Evolutionary conservation across 805 yeast genomes (phyloP).

Genomic region (Ogataea parapolymorpha): DNA sequence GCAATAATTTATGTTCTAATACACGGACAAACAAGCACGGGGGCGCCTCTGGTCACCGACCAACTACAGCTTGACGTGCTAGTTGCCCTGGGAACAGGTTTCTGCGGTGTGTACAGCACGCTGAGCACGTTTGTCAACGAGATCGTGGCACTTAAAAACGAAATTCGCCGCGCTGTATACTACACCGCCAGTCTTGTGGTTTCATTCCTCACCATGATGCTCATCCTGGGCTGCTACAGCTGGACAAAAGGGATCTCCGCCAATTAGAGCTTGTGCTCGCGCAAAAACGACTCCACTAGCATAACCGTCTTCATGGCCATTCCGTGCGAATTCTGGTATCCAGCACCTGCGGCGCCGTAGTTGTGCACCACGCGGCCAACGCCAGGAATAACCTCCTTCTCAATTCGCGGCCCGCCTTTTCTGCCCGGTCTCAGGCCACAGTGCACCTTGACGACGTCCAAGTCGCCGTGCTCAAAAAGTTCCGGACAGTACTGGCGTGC

Average conservation of each 20-base stretch:
- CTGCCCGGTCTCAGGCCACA: slow-evolving; percentile 72
- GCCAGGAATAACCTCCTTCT: slow-evolving; percentile 30
- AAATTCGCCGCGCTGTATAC: slow-evolving; percentile 43
- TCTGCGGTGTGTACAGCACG: slow-evolving; percentile 37
- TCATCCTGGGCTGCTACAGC: slow-evolving; percentile 67
- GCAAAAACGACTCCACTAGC: slow-evolving; percentile 31
- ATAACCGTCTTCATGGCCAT: slow-evolving; percentile 29
- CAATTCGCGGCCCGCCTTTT: slow-evolving; percentile 55
- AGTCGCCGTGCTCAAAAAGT: slow-evolving; percentile 33
- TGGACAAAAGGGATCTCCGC: slow-evolving; percentile 54
- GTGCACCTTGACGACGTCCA: slow-evolving; percentile 48
- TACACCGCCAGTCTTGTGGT: slow-evolving; percentile 43
- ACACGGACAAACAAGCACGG: slow-evolving; percentile 13
- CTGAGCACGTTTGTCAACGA: slow-evolving; percentile 78
- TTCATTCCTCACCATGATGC: slow-evolving; percentile 47
- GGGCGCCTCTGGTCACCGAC: slow-evolving; percentile 12
- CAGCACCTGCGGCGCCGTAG: slow-evolving; percentile 75
- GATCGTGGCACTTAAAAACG: slow-evolving; percentile 33
- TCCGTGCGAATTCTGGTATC: slow-evolving; percentile 50
- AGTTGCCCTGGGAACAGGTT: slow-evolving; percentile 26
- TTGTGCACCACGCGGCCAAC: slow-evolving; percentile 47
- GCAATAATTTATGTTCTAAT: slow-evolving; percentile 20
- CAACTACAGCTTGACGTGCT: slow-evolving; percentile 20
- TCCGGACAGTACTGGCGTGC: slow-evolving; percentile 43
- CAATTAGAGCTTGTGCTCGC: slow-evolving; percentile 5